Conservation (phyloP, 306 rosid genomes). For the Citrullus amarus region DNA sequence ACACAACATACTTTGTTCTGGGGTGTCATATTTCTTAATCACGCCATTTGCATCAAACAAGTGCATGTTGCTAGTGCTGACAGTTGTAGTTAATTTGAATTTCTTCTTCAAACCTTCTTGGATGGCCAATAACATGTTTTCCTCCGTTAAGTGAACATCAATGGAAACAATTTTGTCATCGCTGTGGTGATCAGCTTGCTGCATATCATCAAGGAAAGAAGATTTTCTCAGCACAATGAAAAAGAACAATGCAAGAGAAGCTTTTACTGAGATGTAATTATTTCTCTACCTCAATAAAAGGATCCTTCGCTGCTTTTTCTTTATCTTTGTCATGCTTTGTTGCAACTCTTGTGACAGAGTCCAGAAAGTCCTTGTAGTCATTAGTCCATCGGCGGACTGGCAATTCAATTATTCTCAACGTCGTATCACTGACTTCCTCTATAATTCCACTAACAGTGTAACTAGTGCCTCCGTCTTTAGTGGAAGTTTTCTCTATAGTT, state of each 20-base stretch:
- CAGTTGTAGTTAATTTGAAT: slow-evolving; percentile 44
- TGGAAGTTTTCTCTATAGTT: slow-evolving; percentile 41
- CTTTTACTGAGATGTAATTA: not conserved
- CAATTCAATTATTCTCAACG: slow-evolving; percentile 56
- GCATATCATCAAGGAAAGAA: slow-evolving; percentile 10
- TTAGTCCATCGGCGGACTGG: slow-evolving; percentile 91
- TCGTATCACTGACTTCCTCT: slow-evolving; percentile 51
- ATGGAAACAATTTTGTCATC: slow-evolving; percentile 67
- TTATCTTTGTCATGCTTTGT: slow-evolving; percentile 45
- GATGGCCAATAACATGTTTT: slow-evolving; percentile 35
- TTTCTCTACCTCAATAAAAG: slow-evolving; percentile 52
- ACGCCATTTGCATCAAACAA: slow-evolving; percentile 70
- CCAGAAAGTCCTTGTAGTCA: slow-evolving; percentile 81
- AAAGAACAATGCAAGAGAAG: not conserved
- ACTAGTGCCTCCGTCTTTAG: slow-evolving; percentile 42
- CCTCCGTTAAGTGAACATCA: slow-evolving; percentile 44
- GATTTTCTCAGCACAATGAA: not conserved
- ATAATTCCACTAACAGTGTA: slow-evolving; percentile 50
- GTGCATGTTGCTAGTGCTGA: slow-evolving; percentile 84
- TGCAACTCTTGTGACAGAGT: slow-evolving; percentile 51
- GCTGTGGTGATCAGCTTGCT: slow-evolving; percentile 80
- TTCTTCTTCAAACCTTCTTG: slow-evolving; percentile 82
- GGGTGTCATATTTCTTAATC: slow-evolving; percentile 69
- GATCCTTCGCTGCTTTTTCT: slow-evolving; percentile 45
- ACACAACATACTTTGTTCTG: slow-evolving; percentile 61